phyloP scores from a whole-genome alignment of 352 stramenopile species.

The Phytophthora pisi region DNA sequence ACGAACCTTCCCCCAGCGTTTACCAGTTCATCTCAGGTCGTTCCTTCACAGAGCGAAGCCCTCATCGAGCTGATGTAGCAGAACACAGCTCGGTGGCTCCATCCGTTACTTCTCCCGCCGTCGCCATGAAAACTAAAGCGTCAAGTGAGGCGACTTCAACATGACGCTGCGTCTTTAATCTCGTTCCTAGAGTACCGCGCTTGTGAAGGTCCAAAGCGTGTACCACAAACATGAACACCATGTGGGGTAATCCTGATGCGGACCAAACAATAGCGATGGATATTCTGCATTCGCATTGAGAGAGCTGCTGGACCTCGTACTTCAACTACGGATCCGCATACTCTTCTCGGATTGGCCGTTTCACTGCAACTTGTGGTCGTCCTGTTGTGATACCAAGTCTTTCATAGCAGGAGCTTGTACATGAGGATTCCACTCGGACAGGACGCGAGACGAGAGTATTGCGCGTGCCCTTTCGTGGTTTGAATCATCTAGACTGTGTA shows the following conservation, averaged over 20 bases:
- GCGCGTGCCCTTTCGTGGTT: not conserved
- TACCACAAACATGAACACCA: constrained; percentile 8
- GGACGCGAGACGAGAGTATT: not conserved
- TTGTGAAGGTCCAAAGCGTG: not conserved
- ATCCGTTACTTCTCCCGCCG: not conserved
- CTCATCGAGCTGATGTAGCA: constrained; percentile 17
- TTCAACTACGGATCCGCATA: constrained; percentile 11
- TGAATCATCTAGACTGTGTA: not conserved
- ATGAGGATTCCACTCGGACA: not conserved
- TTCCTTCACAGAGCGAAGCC: not conserved
- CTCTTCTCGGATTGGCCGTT: constrained; percentile 17
- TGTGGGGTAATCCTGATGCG: not conserved
- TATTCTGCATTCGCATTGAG: constrained; percentile 9
- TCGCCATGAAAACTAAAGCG: not conserved
- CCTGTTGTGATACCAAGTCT: not conserved
- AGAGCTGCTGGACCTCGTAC: not conserved
- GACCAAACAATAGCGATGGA: not conserved
- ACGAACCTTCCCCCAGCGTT: not conserved
- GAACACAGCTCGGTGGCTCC: constrained; percentile 21
- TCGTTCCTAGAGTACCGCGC: not conserved
- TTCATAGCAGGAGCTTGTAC: not conserved
- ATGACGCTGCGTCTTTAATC: constrained; percentile 11
- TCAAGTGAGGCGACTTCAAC: constrained; percentile 24
- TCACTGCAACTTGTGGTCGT: constrained; percentile 35
- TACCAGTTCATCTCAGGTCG: constrained; percentile 18